phyloP scores from a whole-genome alignment of 495 filamentous ascomycete species.

The Venustampulla echinocandica region DNA sequence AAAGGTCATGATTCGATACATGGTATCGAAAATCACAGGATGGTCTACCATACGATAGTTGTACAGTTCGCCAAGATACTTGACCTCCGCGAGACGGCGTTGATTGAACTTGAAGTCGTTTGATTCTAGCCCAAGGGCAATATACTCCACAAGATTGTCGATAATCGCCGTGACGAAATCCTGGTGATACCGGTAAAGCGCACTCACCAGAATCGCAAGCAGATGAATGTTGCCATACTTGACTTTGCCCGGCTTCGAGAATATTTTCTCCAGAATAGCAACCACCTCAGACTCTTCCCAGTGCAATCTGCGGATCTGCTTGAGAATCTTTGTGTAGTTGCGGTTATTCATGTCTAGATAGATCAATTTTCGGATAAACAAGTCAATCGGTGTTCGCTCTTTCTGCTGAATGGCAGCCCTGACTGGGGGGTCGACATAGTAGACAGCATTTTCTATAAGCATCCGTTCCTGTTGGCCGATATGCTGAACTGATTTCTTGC shows the following conservation, averaged over 20 bases:
- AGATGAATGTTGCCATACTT: slow-evolving; percentile 97
- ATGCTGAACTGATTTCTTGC: slow-evolving; percentile 93
- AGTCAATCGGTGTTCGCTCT: slow-evolving; percentile 84
- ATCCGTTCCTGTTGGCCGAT: slow-evolving; percentile 94
- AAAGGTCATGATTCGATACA: slow-evolving; percentile 90
- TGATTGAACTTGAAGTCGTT: slow-evolving; percentile 99
- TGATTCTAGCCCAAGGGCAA: slow-evolving; percentile 80
- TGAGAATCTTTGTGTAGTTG: slow-evolving; percentile 85
- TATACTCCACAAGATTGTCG: slow-evolving; percentile 82
- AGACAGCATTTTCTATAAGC: slow-evolving; percentile 96
- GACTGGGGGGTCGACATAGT: slow-evolving; percentile 93
- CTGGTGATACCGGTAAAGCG: slow-evolving; percentile 83
- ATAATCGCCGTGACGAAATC: slow-evolving; percentile 82
- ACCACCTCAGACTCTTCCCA: slow-evolving; percentile 94
- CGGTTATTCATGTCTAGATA: slow-evolving; percentile 91
- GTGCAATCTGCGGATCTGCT: slow-evolving; percentile 88
- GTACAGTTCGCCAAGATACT: slow-evolving; percentile 95
- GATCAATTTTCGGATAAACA: slow-evolving; percentile 84
- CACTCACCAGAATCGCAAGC: slow-evolving; percentile 82
- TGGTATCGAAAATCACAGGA: slow-evolving; percentile 85
- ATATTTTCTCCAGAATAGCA: slow-evolving; percentile 76
- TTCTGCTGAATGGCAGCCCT: slow-evolving; percentile 93
- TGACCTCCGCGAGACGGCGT: slow-evolving; percentile 88
- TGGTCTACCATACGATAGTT: slow-evolving; percentile 97
- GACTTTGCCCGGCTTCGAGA: slow-evolving; percentile 92